These are phyloP conservation scores for Penicillium sp. DNA, from an alignment of 2,329 filamentous ascomycete species.

Conservation along the genomic window DNA sequence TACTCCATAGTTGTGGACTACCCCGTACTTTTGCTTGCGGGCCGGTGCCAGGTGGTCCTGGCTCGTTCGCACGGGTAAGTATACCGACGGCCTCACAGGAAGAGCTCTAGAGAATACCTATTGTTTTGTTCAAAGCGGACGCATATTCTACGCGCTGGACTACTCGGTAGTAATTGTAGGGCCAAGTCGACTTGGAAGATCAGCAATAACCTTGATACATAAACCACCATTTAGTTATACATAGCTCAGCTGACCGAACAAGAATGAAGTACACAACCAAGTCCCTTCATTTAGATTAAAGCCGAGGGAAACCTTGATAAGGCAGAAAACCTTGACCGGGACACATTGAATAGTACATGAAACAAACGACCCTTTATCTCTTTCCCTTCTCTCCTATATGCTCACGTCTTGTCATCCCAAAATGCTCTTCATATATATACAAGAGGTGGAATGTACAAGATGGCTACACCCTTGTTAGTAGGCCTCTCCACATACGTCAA, in stretches of 20 bases:
- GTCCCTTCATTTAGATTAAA: constrained; percentile 25
- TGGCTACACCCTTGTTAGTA: background rate
- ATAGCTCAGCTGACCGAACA: background rate
- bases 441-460: background rate
- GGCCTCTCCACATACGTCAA: background rate
- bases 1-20: background rate
- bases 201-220: no score
- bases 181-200: no score
- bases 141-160: no score
- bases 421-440: background rate
- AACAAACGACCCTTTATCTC: background rate
- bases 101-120: no score
- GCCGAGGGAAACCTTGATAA: constrained; percentile 25
- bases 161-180: no score
- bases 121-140: no score
- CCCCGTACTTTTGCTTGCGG: background rate
- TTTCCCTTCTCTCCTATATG: no score
- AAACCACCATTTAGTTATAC: no score
- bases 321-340: constrained; percentile 28
- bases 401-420: background rate
- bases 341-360: constrained; percentile 8
- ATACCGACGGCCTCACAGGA: no score
- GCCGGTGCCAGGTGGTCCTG: no score
- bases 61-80: no score
- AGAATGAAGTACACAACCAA: background rate